These are phyloP conservation scores for Solanum peruvianum DNA, from an alignment of 257 asterid genomes.

Conservation along the genomic window DNA sequence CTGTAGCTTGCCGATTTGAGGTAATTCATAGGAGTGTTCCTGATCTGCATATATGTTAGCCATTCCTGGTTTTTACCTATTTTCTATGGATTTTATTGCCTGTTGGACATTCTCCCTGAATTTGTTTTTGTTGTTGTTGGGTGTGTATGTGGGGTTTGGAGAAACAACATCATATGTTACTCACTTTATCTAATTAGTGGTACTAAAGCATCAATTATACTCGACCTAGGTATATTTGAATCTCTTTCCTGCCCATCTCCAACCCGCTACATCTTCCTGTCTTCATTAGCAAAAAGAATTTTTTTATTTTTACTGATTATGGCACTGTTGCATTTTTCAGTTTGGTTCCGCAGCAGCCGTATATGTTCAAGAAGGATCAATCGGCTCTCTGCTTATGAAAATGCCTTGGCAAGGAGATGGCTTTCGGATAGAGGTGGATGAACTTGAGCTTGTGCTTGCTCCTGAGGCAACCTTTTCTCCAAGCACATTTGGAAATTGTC, in stretches of 20 bases:
- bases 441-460: conserved; percentile 79
- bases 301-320: not conserved
- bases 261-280: not conserved
- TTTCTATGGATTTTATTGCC: not conserved
- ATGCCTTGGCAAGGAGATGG: conserved; percentile 98
- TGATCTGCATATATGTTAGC: not conserved
- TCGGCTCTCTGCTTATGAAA: conserved; percentile 65
- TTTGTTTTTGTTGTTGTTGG: no score
- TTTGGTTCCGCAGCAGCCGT: conserved; percentile 45
- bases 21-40: not conserved
- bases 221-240: not conserved
- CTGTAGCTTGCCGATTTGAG: not conserved
- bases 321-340: conserved; percentile 31
- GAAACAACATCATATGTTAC: not conserved
- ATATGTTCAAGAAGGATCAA: conserved; percentile 79
- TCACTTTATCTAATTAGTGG: not conserved
- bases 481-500: conserved; percentile 29
- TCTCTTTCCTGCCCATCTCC: not conserved
- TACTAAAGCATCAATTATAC: not conserved
- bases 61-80: not conserved
- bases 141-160: not conserved
- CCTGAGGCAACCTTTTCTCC: conserved; percentile 28
- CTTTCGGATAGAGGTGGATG: conserved; percentile 73
- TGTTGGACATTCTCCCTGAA: not conserved
- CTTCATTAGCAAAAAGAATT: not conserved